phyloP scores from a whole-genome alignment of 208 protist genomes.

The Entamoeba histolytica region DNA sequence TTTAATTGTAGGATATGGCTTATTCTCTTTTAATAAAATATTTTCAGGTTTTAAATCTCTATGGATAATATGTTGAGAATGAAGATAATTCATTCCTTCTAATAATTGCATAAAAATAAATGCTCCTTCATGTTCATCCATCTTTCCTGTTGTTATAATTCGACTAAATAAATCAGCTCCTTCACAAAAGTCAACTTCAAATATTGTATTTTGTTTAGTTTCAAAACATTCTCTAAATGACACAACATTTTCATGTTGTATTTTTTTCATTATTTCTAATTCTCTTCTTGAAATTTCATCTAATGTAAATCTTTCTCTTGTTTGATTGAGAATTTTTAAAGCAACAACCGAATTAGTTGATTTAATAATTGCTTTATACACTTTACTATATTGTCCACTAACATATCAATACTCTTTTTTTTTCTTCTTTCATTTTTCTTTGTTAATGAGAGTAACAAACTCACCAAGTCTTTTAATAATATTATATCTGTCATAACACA shows the following conservation, averaged over 20 bases:
- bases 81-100: not conserved
- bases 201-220: not conserved
- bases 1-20: conserved; percentile 41
- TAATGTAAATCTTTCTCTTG: conserved; percentile 24
- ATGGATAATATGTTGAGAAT: not conserved
- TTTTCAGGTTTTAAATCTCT: not conserved
- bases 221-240: not conserved
- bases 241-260: not conserved
- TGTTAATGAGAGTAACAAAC: not conserved
- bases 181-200: not conserved
- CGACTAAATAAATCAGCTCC: not conserved
- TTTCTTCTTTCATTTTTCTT: too few species aligned
- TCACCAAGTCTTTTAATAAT: not conserved
- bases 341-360: conserved; percentile 23
- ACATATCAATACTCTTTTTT: too few species aligned
- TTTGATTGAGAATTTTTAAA: conserved; percentile 41
- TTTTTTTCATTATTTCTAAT: not conserved
- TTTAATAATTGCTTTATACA: conserved; percentile 1
- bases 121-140: not conserved
- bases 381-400: not conserved
- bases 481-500: not conserved
- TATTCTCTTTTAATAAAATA: not conserved
- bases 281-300: conserved; percentile 29
- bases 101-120: not conserved
- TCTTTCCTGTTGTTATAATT: not conserved